Evolutionary conservation across 768 basidiomycete species (phyloP).

Genomic region (Mycena albidolilacea): DNA sequence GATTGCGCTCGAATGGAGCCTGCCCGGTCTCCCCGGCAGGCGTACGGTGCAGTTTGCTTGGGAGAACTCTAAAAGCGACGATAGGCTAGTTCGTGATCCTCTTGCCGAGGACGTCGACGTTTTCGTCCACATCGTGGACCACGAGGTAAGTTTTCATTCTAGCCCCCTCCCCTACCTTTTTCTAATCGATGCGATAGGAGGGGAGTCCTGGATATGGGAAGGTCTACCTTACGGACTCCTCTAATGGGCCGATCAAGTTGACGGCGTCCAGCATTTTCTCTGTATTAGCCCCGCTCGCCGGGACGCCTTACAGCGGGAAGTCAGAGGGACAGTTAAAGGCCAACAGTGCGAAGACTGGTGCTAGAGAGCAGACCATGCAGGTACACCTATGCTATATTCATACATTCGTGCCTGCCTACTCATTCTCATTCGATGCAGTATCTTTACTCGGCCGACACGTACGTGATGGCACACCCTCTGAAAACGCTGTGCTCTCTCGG

Average conservation of each 20-base stretch:
- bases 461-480: constrained; percentile 53
- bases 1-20: constrained; percentile 74
- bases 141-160: constrained; percentile 65
- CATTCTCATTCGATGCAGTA: constrained; percentile 46
- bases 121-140: constrained; percentile 81
- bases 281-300: constrained; percentile 77
- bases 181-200: background rate
- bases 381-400: constrained; percentile 51
- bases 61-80: constrained; percentile 76
- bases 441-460: constrained; percentile 57
- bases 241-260: constrained; percentile 70
- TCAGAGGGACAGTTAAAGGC: too few species aligned
- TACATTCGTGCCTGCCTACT: background rate
- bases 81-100: background rate
- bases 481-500: constrained; percentile 51
- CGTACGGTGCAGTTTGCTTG: constrained; percentile 86
- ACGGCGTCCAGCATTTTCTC: constrained; percentile 71
- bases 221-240: constrained; percentile 81
- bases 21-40: constrained; percentile 52
- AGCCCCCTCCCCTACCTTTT: background rate
- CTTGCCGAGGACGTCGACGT: constrained; percentile 51
- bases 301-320: constrained; percentile 48
- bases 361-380: constrained; percentile 70
- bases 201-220: constrained; percentile 66
- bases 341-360: too few species aligned